phyloP scores from a whole-genome alignment of 2,329 filamentous ascomycete genomes.

The Pyricularia sp. region DNA sequence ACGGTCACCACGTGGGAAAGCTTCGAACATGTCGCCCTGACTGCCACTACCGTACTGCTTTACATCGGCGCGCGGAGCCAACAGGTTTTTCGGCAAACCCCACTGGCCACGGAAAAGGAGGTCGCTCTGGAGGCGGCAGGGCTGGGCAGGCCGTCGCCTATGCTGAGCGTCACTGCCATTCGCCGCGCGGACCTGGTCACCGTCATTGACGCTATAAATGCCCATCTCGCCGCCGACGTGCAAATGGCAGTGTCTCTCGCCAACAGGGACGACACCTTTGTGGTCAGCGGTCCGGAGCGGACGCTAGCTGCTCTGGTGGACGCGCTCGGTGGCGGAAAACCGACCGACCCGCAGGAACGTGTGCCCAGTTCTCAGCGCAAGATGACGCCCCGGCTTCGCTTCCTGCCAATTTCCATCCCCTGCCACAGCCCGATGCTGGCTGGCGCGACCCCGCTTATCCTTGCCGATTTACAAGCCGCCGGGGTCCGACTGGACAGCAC shows the following conservation, averaged over 20 bases:
- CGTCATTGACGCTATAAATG: constrained; percentile 92
- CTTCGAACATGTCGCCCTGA: constrained; percentile 65
- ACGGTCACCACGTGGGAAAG: constrained; percentile 88
- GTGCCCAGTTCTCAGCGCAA: constrained; percentile 93
- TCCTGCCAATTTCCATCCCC: constrained; percentile 90
- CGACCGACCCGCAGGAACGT: constrained; percentile 87
- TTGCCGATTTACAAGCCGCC: constrained; percentile 70
- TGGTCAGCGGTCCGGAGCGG: constrained; percentile 89
- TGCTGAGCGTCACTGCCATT: constrained; percentile 93
- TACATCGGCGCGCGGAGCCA: constrained; percentile 97
- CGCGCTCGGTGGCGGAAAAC: constrained; percentile 90
- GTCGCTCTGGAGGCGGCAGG: constrained; percentile 89
- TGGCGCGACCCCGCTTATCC: constrained; percentile 68
- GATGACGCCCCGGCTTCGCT: constrained; percentile 89
- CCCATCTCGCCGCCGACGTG: constrained; percentile 81
- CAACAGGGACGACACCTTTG: constrained; percentile 93
- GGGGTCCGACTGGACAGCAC: constrained; percentile 56
- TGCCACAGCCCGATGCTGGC: constrained; percentile 97
- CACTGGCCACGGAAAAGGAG: constrained; percentile 75
- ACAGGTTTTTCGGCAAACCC: constrained; percentile 91
- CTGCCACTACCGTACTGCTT: constrained; percentile 85
- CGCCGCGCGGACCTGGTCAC: constrained; percentile 79
- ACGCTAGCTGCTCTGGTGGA: constrained; percentile 93
- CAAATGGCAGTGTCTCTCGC: constrained; percentile 91
- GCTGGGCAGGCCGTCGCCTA: constrained; percentile 86